Base-by-base conservation (phyloP, 768 basidiomycete genomes). In the Amanita inopinata region DNA sequence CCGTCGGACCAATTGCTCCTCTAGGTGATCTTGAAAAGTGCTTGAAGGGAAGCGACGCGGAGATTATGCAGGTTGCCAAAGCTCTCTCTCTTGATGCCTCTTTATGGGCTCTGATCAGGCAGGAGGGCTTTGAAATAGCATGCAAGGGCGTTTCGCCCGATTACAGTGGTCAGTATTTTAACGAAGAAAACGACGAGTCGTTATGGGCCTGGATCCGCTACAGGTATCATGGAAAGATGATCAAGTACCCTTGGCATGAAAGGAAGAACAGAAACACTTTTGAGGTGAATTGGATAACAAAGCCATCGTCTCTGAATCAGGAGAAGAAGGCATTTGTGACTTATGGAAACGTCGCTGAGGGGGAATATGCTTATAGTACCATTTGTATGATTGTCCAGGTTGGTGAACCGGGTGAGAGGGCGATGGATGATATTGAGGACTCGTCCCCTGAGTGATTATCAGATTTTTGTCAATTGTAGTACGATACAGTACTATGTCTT, bases 31-130 rank as follows among this genome's bases (percentile, higher is more conserved):
- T 62, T 6, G 18, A 31, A 22, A 44, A 38, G 3, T 51, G 46
- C 18, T 49, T 65, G 18, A 64, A 64, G 47, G 62, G 61, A 1
- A 49, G 25, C 5, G 62, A 66, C 28, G 60, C 54, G 3, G 41
- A 50, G 5, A 40, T 61, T 17, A 35, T 44, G 15, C 40, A 48
- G 7, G 44, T 50, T 15, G 55, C 59, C 31, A 23, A 45, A 4
- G 23, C 40, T 0, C 49, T 62, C 2, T 39, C 27, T 2, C 42
- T 61, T 7, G 20, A 52, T 2, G 45, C 47, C 30, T 32, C 47
- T 9, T 30, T 62, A 27, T 50, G 50, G 39, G 51, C 50, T 2
- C 20, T 57, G 4, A 59, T 61, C 35, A 9, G 22, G 4, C 31
- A 33, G 15, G 27, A 32, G n/a, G 17, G 33, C 24, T 30, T 49